Evolutionary conservation across 805 yeast species (phyloP), one percentile per base, ranked within the genome.

Genomic region (Yueomyces sinensis): DNA sequence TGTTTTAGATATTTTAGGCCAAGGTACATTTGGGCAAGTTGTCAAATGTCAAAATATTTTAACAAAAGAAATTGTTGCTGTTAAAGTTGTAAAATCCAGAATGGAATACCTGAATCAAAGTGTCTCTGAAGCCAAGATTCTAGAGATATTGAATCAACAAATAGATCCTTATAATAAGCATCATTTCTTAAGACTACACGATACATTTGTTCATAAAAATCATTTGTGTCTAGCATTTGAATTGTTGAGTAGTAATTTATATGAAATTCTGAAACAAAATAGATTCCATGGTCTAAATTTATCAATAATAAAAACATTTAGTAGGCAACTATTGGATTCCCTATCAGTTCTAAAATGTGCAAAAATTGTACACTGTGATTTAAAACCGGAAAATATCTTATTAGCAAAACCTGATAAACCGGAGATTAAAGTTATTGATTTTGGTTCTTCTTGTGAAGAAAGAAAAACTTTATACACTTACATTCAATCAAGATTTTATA

Each of bases 1-100:
- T 49, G 95, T 91, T 4, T 62, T 91, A 38, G 97, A 89, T 56
- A 67, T 91, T 13, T 59, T 91, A 29, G 99, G 99, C 0, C 89
- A 87, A 43, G 99, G 99, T 5, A 87, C 98, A 1, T 91, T 91
- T 66, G 98, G 98, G 9, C 99, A 91, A 59, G 99, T 91, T 33
- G 97, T 87, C 19, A 91, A 91, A 59, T 89, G 97, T 59, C 63
- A 59, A 41, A 72, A 72, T 50, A 62, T 80, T 50, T 54, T 69
- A 28, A 82, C 86, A 31, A 91, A 84, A 51, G 89, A 83, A 41
- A 72, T 89, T 16, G 82, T 87, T 18, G 98, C 98, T 1, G 93
- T 91, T 27, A 91, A 91, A 58, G 93, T 91, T 30, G 82, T 91
- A 38, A 91, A 89, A 54, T 80, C 94, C 25, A 81, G 81, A 51